Base-by-base conservation (phyloP, 2,329 filamentous ascomycete genomes). In the Amauroascus niger region DNA sequence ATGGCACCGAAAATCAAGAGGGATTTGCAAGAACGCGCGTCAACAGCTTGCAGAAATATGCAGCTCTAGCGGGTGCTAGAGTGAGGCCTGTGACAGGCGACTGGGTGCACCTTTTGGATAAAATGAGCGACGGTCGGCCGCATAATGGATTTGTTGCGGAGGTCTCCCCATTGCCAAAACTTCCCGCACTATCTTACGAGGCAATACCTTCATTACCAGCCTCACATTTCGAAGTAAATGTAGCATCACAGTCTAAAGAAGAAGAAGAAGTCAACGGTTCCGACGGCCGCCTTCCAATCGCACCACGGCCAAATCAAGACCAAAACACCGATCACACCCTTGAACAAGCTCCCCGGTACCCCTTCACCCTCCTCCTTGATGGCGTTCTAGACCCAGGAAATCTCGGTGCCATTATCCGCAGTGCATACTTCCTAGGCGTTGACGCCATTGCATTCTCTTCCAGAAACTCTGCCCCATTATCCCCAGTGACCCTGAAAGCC, bases 101-200 rank as follows among this genome's bases (percentile, higher is more conserved):
- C 1, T 83, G 83, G 64, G 71, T 87, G 55, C 4, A 16, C 8
- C 18, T 41, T 6, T 18, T 24, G 39, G 39, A 24, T 24, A 90
- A 87, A 69, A 87, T 94, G 80, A 87, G 86, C 59, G 79, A 76
- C 53, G 83, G 84, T 1, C 79, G 93, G 39, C 88, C 91, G 32
- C 91, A 98, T 70, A 96, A 97, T 64, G 90, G 91, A 45, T 84
- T 85, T 61, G 76, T 97, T 14, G 78, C 98, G 2, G 93, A 98
- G 70, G 82, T 86, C 13, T 95, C 89, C 0, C 87, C 87, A 1
- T 70, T 97, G 1, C 88, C 89, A 0, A 81, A 84, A 59, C 72
- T 81, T 1, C 88, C 86, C 0, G 73, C 91, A 41, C 76, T 72
- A 28, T 72, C 76, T 14, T 72, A 94, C 3, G 76, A 77, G 0